Base-by-base conservation (phyloP, 805 yeast species). In the Isabelozyma gotoi region DNA sequence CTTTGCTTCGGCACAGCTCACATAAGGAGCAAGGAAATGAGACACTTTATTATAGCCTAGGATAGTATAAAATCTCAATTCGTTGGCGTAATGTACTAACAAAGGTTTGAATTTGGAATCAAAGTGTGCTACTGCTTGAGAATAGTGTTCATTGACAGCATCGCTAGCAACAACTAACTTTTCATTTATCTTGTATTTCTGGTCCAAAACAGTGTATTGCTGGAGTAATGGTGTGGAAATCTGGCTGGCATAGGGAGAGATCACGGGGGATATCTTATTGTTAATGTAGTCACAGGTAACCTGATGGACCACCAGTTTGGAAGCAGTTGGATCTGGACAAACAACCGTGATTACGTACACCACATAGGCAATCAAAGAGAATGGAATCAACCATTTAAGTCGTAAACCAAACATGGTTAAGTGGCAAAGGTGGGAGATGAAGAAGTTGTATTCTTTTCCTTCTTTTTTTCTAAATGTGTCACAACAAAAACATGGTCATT, bases 361-460 rank as follows among this genome's bases (percentile, higher is more conserved):
- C 19, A 43, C 36, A 33, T 46, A 46, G 12, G 40, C 37, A n/a
- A 43, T 32, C 8, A 43, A 14, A n/a, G 41, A 19, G n/a, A 44
- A 33, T 21, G 44, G 41, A 17, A 44, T 27, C 14, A 36, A 21
- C 42, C 46, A 43, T 33, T 39, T 39, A n/a, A 43, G 16, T 29
- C 19, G 17, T 27, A 31, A 19, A 24, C 39, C 31, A 14, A 36
- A 14, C 43, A 41, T 41, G 38, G 18, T 32, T 14, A 11, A 16
- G 15, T 7, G 4, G 5, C 7, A 7, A 24, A 7, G 8, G 8
- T 10, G 29, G 12, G 29, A 4, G 29, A 24, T 10, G 29, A 24
- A 7, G 29, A 24, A 5, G 3, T 5, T n/a, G n/a, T n/a, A n/a
- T n/a, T n/a, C n/a, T n/a, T n/a, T n/a, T n/a, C n/a, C n/a, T n/a